Evolutionary conservation across 2,329 filamentous ascomycete genomes (phyloP), one percentile per base, ranked within the genome.

Genomic region (Colletotrichum spaethianum): DNA sequence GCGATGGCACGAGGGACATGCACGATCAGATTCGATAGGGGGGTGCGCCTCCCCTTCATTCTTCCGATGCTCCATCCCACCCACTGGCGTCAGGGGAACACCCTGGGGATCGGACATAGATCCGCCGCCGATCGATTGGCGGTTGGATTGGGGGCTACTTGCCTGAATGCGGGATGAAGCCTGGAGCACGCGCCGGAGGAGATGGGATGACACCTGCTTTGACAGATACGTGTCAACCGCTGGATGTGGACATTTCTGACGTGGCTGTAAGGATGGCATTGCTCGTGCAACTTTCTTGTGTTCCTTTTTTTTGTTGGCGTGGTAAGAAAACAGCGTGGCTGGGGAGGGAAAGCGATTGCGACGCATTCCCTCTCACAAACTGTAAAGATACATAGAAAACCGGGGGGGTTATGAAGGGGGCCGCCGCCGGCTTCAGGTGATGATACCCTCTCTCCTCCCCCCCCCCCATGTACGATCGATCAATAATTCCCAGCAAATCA

Each of bases 401-500:
- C 4, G 53, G n/a, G 33, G 14, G 33, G 20, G 31, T n/a, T 8
- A 26, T 5, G 28, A 20, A 14, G 52, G 52, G 20, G 11, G 20
- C 0, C 16, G 31, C 20, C 5, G 52, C 9, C 33, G n/a, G 53
- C 53, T 52, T 63, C 31, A 20, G n/a, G 23, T 38, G 33, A 55
- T 53, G 48, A 31, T 55, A 26, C 33, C 53, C 53, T 40, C 48
- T 36, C 9, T n/a, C 44, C 28, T n/a, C 33, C 53, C 53, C 26
- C 48, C 48, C 9, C 28, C 44, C 28, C 28, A 48, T 60, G 55
- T 60, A 66, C 31, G 63, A 66, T 66, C 63, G 53, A 50, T 57
- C 28, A 18, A 23, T 50, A 38, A 59, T 57, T 36, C 38, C 53
- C 31, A 46, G 23, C 55, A 26, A 48, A 31, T 66, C 53, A 66